phyloP scores from a whole-genome alignment of 805 yeast genomes.

The Kazachstania taianensis region DNA sequence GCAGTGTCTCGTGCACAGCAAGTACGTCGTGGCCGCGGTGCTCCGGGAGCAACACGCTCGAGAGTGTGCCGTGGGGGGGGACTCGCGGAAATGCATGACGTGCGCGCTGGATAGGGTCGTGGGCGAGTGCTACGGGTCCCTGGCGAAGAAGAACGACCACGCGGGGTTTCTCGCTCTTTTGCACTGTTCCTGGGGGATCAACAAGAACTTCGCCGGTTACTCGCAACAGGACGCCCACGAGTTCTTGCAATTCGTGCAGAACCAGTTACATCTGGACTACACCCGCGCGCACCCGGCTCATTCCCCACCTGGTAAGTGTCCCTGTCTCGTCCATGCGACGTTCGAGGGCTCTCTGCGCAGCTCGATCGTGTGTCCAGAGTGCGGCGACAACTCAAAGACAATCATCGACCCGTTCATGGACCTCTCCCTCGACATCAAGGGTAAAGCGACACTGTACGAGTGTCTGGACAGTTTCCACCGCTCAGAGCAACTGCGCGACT shows the following conservation, averaged over 20 bases:
- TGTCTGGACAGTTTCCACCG: constrained; percentile 72
- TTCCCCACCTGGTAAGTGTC: constrained; percentile 33
- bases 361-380: constrained; percentile 62
- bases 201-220: constrained; percentile 82
- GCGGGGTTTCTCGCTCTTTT: constrained; percentile 71
- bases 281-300: constrained; percentile 9
- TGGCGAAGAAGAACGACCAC: constrained; percentile 36
- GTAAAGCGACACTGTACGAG: constrained; percentile 38
- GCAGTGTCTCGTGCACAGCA: constrained; percentile 85
- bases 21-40: constrained; percentile 68
- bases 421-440: constrained; percentile 64
- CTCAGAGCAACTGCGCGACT: constrained; percentile 61
- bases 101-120: constrained; percentile 80
- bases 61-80: constrained; percentile 20
- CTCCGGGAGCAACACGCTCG: constrained; percentile 35
- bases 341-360: constrained; percentile 80
- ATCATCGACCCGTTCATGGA: constrained; percentile 88
- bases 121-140: constrained; percentile 53
- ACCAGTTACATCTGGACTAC: constrained; percentile 58
- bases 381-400: constrained; percentile 47
- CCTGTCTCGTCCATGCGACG: constrained; percentile 71
- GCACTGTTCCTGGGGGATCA: constrained; percentile 80
- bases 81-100: constrained; percentile 48
- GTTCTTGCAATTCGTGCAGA: constrained; percentile 83
- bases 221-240: constrained; percentile 99